Evolutionary conservation across 2,329 filamentous ascomycete genomes (phyloP).

Genomic region (Alternaria sp.): DNA sequence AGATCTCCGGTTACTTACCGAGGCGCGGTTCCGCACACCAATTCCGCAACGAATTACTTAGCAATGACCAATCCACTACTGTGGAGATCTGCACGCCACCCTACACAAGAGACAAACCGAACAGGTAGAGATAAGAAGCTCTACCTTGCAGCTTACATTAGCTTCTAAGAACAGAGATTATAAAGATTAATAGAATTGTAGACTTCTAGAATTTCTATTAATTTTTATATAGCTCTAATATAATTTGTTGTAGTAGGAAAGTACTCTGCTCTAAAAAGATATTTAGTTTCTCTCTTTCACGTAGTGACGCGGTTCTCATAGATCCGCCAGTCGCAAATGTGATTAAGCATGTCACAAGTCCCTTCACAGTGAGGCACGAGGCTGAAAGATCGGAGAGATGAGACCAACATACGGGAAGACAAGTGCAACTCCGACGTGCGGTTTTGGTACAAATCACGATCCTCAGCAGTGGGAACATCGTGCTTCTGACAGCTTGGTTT

Average conservation of each 20-base stretch:
- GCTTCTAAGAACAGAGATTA: no score
- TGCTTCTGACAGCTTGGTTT: constrained; percentile 15
- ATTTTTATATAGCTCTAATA: no score
- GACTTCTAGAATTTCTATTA: no score
- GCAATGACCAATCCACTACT: constrained; percentile 14
- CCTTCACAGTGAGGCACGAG: not conserved
- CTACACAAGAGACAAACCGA: no score
- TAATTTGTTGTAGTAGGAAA: no score
- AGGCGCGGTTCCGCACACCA: constrained; percentile 10
- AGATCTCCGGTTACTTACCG: constrained; percentile 15
- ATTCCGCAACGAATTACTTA: constrained; percentile 18
- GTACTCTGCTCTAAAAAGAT: no score
- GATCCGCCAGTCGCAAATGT: not conserved
- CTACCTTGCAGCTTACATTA: no score
- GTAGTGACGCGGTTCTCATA: not conserved
- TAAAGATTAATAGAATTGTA: no score
- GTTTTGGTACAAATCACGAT: not conserved
- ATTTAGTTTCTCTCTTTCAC: no score
- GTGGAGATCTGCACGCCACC: not conserved
- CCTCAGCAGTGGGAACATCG: not conserved
- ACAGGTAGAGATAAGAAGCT: no score
- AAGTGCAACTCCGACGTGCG: not conserved
- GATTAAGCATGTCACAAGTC: not conserved
- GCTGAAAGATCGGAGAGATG: not conserved
- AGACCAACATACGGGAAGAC: not conserved